Evolutionary conservation across 2,329 filamentous ascomycete species (phyloP).

Genomic region (Microdochium paspali): DNA sequence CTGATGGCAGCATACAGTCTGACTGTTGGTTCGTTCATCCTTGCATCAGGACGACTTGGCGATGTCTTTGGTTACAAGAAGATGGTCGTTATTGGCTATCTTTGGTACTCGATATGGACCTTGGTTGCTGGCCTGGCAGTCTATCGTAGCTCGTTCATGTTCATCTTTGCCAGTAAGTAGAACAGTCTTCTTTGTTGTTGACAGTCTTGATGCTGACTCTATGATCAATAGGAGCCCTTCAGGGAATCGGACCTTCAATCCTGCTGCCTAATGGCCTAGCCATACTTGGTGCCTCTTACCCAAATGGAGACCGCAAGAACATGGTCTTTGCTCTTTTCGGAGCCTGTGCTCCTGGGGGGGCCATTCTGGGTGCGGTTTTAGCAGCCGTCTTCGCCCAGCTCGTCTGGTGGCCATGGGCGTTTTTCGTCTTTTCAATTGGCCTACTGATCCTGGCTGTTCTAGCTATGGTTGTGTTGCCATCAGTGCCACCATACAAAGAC

Average conservation of each 20-base stretch:
- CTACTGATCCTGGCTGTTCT: constrained; percentile 14
- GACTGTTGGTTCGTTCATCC: constrained; percentile 34
- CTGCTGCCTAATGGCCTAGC: constrained; percentile 47
- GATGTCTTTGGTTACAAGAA: constrained; percentile 35
- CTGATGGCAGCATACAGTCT: constrained; percentile 34
- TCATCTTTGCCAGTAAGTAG: constrained; percentile 29
- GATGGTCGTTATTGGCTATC: constrained; percentile 30
- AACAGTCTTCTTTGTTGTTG: neutral
- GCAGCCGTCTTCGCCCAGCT: constrained; percentile 14
- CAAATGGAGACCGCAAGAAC: constrained; percentile 21
- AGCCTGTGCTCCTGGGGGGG: constrained; percentile 21
- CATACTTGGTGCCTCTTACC: constrained; percentile 42
- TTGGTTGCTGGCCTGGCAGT: constrained; percentile 26
- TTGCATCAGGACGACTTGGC: constrained; percentile 34
- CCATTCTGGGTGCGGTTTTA: constrained; percentile 18
- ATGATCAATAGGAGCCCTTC: constrained; percentile 22
- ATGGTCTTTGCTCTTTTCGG: constrained; percentile 25
- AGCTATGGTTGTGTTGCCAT: constrained; percentile 9
- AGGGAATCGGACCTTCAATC: constrained; percentile 45
- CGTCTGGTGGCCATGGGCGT: constrained; percentile 21
- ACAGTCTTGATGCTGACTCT: neutral
- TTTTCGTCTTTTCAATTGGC: constrained; percentile 16
- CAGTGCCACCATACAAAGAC: constrained; percentile 2
- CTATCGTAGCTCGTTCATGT: constrained; percentile 20
- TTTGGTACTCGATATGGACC: constrained; percentile 30